phyloP scores from a whole-genome alignment of 2,329 filamentous ascomycete genomes.

The Fusarium sp. region DNA sequence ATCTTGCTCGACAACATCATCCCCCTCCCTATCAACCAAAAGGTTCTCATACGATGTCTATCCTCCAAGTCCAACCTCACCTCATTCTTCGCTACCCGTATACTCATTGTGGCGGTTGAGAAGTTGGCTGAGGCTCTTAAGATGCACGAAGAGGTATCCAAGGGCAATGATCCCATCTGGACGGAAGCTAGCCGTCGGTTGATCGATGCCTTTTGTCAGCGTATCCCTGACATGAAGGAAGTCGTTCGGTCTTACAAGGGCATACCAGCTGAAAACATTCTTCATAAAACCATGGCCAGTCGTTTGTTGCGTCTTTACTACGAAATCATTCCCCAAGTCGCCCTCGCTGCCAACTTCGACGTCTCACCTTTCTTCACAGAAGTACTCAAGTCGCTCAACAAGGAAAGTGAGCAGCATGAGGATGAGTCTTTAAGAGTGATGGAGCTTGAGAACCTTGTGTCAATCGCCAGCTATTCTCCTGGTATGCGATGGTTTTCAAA shows the following conservation, averaged over 20 bases:
- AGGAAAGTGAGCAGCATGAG: slow-evolving; percentile 60
- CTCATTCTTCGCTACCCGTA: slow-evolving; percentile 83
- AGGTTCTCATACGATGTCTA: slow-evolving; percentile 81
- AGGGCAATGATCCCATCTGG: slow-evolving; percentile 66
- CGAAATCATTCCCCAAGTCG: slow-evolving; percentile 80
- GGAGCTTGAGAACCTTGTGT: slow-evolving; percentile 83
- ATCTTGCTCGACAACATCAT: slow-evolving; percentile 88
- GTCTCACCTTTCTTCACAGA: slow-evolving; percentile 81
- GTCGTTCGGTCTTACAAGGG: slow-evolving; percentile 79
- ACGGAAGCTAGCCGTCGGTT: slow-evolving; percentile 74
- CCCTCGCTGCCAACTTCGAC: slow-evolving; percentile 87
- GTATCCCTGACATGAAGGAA: slow-evolving; percentile 85
- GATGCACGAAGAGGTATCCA: slow-evolving; percentile 64
- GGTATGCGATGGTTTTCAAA: slow-evolving; percentile 93
- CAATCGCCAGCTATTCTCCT: slow-evolving; percentile 82
- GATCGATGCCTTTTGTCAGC: slow-evolving; percentile 78
- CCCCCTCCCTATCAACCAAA: slow-evolving; percentile 83
- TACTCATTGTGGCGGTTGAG: slow-evolving; percentile 81
- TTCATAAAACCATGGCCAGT: slow-evolving; percentile 83
- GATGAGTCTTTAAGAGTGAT: slow-evolving; percentile 70
- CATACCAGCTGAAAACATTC: slow-evolving; percentile 72
- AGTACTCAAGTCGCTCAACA: slow-evolving; percentile 71
- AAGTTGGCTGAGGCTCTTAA: slow-evolving; percentile 77
- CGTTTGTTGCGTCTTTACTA: slow-evolving; percentile 87
- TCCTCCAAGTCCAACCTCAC: slow-evolving; percentile 82